These are phyloP conservation scores for Fusarium solani-melongenae DNA, from an alignment of 2,329 filamentous ascomycete genomes.

Conservation along the genomic window DNA sequence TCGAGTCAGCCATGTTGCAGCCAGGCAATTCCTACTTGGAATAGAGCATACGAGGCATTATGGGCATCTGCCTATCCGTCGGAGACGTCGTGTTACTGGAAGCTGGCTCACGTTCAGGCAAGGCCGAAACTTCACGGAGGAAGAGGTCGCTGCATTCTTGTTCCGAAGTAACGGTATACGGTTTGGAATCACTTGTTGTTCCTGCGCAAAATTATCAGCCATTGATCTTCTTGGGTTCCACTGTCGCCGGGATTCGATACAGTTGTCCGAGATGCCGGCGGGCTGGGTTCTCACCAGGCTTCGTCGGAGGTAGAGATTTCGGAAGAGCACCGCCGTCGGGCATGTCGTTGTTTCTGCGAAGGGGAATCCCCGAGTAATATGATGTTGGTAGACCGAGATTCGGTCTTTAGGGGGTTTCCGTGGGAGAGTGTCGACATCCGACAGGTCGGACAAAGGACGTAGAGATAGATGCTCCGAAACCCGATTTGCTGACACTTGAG, in stretches of 20 bases:
- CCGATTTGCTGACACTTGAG: constrained; percentile 19
- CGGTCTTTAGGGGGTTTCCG: background rate
- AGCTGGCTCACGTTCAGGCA: constrained; percentile 41
- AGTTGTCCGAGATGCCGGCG: background rate
- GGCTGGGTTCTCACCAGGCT: constrained; percentile 9
- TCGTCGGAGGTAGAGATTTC: background rate
- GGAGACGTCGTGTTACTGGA: constrained; percentile 8
- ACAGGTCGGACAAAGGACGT: background rate
- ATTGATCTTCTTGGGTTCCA: background rate
- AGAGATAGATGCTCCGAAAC: constrained; percentile 20
- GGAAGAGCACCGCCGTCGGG: background rate
- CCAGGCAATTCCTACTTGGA: background rate
- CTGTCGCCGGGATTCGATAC: background rate
- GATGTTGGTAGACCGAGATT: background rate
- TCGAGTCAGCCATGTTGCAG: background rate
- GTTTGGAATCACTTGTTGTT: background rate
- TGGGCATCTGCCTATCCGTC: constrained; percentile 8
- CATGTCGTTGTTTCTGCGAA: background rate
- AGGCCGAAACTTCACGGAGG: constrained; percentile 36
- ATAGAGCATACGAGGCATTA: constrained; percentile 20
- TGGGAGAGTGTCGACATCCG: background rate
- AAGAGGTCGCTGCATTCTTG: constrained; percentile 41
- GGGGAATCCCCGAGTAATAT: background rate
- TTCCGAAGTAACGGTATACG: constrained; percentile 38
- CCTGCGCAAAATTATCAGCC: background rate